phyloP scores from a whole-genome alignment of 495 filamentous ascomycete genomes.

The Penicillium manginii region DNA sequence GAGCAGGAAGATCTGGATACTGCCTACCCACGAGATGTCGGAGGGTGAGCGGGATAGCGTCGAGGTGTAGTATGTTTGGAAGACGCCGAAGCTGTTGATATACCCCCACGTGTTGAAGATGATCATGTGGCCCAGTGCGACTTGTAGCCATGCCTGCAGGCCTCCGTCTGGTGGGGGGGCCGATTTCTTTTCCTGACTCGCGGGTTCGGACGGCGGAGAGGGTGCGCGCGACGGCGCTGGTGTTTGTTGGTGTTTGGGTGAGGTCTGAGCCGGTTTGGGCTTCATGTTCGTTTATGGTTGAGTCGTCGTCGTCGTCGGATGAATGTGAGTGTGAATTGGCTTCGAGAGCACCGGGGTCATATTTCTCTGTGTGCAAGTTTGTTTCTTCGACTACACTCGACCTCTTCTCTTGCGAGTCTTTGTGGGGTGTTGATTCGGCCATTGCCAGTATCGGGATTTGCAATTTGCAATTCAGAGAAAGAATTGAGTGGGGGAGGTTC shows the following conservation, averaged over 20 bases:
- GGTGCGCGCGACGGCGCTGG: slow-evolving; percentile 35
- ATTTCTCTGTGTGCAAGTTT: not conserved
- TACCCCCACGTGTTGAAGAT: slow-evolving; percentile 79
- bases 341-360: slow-evolving; percentile 9
- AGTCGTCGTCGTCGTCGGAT: slow-evolving; percentile 30
- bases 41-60: slow-evolving; percentile 56
- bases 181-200: slow-evolving; percentile 55
- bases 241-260: slow-evolving; percentile 30
- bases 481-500: not conserved
- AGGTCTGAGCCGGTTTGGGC: slow-evolving; percentile 22
- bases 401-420: not conserved
- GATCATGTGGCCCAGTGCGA: slow-evolving; percentile 65
- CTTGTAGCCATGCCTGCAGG: slow-evolving; percentile 67
- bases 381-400: slow-evolving; percentile 17
- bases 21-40: slow-evolving; percentile 77
- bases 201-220: slow-evolving; percentile 49
- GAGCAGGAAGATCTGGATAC: slow-evolving; percentile 72
- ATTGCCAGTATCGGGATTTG: not conserved
- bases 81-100: slow-evolving; percentile 77
- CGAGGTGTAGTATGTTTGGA: slow-evolving; percentile 75
- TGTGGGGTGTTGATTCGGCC: not conserved
- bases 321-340: slow-evolving; percentile 7
- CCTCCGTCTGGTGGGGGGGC: slow-evolving; percentile 57
- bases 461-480: not conserved
- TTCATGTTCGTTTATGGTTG: slow-evolving; percentile 13